phyloP scores from a whole-genome alignment of 2,329 filamentous ascomycete genomes.

The Coniochaeta pulveracea region DNA sequence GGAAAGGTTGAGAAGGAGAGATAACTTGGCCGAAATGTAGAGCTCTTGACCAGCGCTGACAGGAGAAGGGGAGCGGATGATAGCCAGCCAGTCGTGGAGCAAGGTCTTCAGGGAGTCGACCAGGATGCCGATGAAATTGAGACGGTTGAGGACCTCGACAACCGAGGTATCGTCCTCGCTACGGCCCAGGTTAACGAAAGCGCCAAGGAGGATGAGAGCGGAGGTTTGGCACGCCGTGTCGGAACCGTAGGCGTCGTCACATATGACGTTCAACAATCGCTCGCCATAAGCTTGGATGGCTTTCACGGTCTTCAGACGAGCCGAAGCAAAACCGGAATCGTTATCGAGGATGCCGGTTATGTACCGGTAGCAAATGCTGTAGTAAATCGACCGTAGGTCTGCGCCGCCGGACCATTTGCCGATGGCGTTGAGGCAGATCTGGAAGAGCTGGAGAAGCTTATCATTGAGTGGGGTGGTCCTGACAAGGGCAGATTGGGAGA shows the following conservation, averaged over 20 bases:
- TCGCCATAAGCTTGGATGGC: slow-evolving; percentile 59
- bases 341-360: slow-evolving; percentile 56
- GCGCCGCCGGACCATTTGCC: slow-evolving; percentile 60
- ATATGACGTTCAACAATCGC: slow-evolving; percentile 72
- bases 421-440: slow-evolving; percentile 71
- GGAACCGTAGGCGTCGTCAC: slow-evolving; percentile 85
- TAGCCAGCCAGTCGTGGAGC: slow-evolving; percentile 57
- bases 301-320: slow-evolving; percentile 55
- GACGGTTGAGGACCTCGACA: slow-evolving; percentile 66
- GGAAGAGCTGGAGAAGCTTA: slow-evolving; percentile 84
- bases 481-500: slow-evolving; percentile 15
- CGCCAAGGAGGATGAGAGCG: slow-evolving; percentile 72
- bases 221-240: slow-evolving; percentile 74
- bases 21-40: slow-evolving; percentile 60
- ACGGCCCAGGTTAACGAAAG: slow-evolving; percentile 62
- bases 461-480: slow-evolving; percentile 71
- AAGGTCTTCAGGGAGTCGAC: slow-evolving; percentile 78
- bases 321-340: slow-evolving; percentile 32
- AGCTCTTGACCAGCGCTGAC: slow-evolving; percentile 27
- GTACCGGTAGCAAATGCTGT: slow-evolving; percentile 84
- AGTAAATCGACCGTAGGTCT: slow-evolving; percentile 71
- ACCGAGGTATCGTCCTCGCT: slow-evolving; percentile 63
- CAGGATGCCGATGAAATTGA: slow-evolving; percentile 86
- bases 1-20: slow-evolving; percentile 72
- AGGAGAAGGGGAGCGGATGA: slow-evolving; percentile 22